These are phyloP conservation scores for Alternaria viburni DNA, from an alignment of 2,329 filamentous ascomycete species.

Conservation along the genomic window DNA sequence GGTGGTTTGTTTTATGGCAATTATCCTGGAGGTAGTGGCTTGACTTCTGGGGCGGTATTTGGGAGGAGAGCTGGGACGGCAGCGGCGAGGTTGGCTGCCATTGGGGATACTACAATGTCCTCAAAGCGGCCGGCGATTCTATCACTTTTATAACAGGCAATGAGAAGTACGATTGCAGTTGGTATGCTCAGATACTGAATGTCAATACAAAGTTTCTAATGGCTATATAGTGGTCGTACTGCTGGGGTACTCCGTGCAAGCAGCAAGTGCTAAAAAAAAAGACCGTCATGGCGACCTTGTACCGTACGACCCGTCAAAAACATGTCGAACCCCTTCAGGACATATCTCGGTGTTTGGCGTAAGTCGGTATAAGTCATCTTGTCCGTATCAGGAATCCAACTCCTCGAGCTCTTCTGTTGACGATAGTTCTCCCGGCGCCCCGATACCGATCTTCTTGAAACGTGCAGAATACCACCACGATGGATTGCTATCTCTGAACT, in stretches of 20 bases:
- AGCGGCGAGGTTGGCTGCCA: slow-evolving; percentile 23
- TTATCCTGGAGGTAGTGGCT: slow-evolving; percentile 67
- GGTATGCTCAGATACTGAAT: too few species aligned
- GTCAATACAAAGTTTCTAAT: too few species aligned
- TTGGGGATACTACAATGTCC: neutral
- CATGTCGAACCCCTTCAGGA: neutral
- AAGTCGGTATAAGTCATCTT: too few species aligned
- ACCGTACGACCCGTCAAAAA: neutral
- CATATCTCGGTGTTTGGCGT: neutral
- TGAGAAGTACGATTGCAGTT: too few species aligned
- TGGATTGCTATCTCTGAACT: neutral
- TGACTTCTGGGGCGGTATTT: slow-evolving; percentile 65
- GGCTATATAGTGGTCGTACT: too few species aligned
- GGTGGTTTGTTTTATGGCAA: slow-evolving; percentile 57
- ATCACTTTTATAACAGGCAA: neutral
- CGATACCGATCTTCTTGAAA: too few species aligned
- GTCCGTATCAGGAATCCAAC: neutral
- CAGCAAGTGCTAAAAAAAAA: too few species aligned
- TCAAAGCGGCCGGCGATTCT: neutral
- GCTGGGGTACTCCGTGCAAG: too few species aligned
- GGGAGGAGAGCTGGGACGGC: slow-evolving; percentile 51
- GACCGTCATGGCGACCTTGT: too few species aligned
- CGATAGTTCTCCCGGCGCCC: too few species aligned
- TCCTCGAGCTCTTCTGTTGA: too few species aligned
- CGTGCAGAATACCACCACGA: neutral